Evolutionary conservation across 148 eudicot genomes (phyloP), one percentile per base, ranked within the genome.

Genomic region (Rhododendron kiyosumense): DNA sequence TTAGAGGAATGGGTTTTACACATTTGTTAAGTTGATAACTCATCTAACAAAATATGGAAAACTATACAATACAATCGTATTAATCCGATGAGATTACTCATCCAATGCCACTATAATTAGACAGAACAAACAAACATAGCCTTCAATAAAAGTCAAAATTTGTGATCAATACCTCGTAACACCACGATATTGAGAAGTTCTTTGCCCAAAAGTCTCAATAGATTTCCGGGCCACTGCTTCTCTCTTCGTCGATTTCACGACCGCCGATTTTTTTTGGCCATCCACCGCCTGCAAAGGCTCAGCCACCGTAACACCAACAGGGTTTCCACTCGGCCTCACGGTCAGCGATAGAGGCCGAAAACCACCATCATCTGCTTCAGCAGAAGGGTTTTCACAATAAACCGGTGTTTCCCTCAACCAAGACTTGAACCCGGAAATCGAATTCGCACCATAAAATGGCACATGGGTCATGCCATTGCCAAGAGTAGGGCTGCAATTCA

Each of bases 141-240:
- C 38, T 71, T 30, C 13, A 14, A 15, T 14, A 41, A 59, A 84
- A 69, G 15, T 14, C 65, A 54, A 54, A 17, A 61, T 51, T 59
- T 59, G 65, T 20, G 9, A 59, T 1, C 13, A 4, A 26, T 87
- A 92, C 98, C 94, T 94, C 8, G 98, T 95, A 57, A 95, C 98
- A 8, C 98, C 98, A 7, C 98, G 98, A 82, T 86, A 95, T 34
- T 92, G 95, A 59, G 98, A 95, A 32, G 98, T 95, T 61, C 98
- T 92, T 85, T 95, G 98, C 1, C 98, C 98, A 88, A 95, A 93
- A 2, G 92, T 92, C 79, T 93, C 97, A 32, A 92, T 83, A 3
- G 95, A 91, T 85, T 95, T 95, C 57, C 96, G 89, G 30, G 92
- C 89, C 41, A 85, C 85, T 3, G 74, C 18, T 73, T 90, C 95